phyloP scores from a whole-genome alignment of 2,329 filamentous ascomycete genomes.

The Fusarium sp. region DNA sequence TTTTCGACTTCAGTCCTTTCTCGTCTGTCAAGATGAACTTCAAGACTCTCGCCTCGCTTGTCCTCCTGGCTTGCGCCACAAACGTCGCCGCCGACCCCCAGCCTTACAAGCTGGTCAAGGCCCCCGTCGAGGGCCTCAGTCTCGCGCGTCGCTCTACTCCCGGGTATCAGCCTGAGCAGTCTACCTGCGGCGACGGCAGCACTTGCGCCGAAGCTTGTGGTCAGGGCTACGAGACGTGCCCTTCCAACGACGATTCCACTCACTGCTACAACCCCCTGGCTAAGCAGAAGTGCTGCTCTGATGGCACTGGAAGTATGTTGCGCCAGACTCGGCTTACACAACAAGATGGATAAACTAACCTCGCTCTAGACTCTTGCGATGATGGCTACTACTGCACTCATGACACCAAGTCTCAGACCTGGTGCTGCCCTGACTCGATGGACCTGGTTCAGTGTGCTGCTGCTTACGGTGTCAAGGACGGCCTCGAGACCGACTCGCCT shows the following conservation, averaged over 20 bases:
- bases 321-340: not conserved
- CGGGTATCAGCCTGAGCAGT: constrained; percentile 63
- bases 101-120: constrained; percentile 54
- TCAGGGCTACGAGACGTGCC: constrained; percentile 61
- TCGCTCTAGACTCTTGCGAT: constrained; percentile 67
- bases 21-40: constrained; percentile 51
- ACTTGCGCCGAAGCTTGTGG: constrained; percentile 70
- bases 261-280: constrained; percentile 69
- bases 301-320: constrained; percentile 67
- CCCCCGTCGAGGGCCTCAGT: constrained; percentile 54
- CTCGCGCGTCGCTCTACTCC: constrained; percentile 58
- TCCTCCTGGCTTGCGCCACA: constrained; percentile 52
- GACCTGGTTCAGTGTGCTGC: constrained; percentile 66
- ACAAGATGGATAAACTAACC: constrained; percentile 25
- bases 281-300: constrained; percentile 68
- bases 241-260: constrained; percentile 60
- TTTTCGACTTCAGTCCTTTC: constrained; percentile 11
- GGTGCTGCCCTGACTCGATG: constrained; percentile 71
- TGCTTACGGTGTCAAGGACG: constrained; percentile 61
- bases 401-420: constrained; percentile 62
- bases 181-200: constrained; percentile 60
- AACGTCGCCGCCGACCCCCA: constrained; percentile 47
- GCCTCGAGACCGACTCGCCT: constrained; percentile 54
- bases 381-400: constrained; percentile 72
- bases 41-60: constrained; percentile 48